Conservation (phyloP, 2,329 filamentous ascomycete species). For the Colletotrichum karsti region DNA sequence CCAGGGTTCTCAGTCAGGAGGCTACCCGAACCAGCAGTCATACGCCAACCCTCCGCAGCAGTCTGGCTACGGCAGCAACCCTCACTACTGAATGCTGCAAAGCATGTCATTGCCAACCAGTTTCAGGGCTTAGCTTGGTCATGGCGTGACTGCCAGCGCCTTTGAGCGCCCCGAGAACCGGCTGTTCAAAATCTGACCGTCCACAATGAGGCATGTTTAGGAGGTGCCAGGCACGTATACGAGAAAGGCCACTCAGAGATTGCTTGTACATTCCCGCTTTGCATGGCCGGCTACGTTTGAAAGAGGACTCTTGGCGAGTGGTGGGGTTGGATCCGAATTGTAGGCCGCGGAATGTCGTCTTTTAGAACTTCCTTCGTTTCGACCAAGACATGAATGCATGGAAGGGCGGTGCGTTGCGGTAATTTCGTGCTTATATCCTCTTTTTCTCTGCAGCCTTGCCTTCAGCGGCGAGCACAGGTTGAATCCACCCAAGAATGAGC, state of each 20-base stretch:
- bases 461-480: slow-evolving; percentile 34
- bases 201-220: background rate
- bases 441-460: slow-evolving; percentile 48
- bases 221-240: background rate
- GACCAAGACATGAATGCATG: slow-evolving; percentile 16
- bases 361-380: slow-evolving; percentile 18
- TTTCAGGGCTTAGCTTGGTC: background rate
- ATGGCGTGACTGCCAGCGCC: background rate
- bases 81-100: slow-evolving; percentile 23
- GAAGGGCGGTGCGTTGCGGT: background rate
- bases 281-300: background rate
- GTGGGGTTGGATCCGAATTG: background rate
- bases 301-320: background rate
- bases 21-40: slow-evolving; percentile 40
- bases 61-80: slow-evolving; percentile 18
- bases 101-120: background rate
- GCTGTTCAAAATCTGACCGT: background rate
- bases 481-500: slow-evolving; percentile 42
- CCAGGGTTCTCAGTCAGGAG: slow-evolving; percentile 38
- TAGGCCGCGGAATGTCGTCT: slow-evolving; percentile 14
- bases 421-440: slow-evolving; percentile 31
- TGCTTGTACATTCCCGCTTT: background rate
- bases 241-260: background rate
- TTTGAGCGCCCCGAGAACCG: background rate
- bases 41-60: slow-evolving; percentile 32